Evolutionary conservation across 768 basidiomycete species (phyloP).

Genomic region (Gloeopeniophorella convolvens): DNA sequence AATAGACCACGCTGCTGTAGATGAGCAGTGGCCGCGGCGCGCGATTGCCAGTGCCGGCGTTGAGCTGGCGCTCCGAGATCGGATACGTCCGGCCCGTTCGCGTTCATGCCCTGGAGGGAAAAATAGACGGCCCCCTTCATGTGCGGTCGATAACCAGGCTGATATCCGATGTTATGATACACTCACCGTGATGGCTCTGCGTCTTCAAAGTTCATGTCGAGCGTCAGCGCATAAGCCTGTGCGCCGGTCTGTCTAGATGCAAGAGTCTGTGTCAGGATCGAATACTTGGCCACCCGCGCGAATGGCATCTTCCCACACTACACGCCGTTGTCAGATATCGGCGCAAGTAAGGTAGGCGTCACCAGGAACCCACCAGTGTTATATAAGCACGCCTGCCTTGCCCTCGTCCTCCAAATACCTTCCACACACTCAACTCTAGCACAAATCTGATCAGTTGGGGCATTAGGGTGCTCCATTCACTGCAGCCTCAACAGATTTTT

Average conservation of each 20-base stretch:
- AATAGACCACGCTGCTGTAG: too few species aligned
- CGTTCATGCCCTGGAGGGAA: not conserved
- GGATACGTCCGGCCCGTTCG: not conserved
- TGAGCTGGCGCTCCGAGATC: not conserved
- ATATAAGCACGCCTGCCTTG: too few species aligned
- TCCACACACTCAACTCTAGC: too few species aligned
- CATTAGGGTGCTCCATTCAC: too few species aligned
- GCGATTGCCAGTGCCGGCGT: not conserved
- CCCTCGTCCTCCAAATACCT: too few species aligned
- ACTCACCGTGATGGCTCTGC: not conserved
- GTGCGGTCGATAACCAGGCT: not conserved
- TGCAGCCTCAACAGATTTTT: too few species aligned
- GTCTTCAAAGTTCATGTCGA: not conserved
- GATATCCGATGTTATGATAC: not conserved
- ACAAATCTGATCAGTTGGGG: too few species aligned
- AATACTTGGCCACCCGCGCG: not conserved
- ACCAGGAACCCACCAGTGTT: too few species aligned
- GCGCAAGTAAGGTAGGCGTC: too few species aligned
- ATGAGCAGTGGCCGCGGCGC: not conserved
- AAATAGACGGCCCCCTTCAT: not conserved
- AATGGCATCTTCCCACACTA: conserved; percentile 6
- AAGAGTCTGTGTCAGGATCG: not conserved
- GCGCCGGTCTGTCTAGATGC: not conserved
- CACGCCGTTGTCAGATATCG: not conserved
- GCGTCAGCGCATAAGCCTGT: not conserved